Percentiles rank a stretch among this genome's conserved stretches.
phyloP scores from a whole-genome alignment of 305 asterid species.

The Fraxinus greggii region DNA sequence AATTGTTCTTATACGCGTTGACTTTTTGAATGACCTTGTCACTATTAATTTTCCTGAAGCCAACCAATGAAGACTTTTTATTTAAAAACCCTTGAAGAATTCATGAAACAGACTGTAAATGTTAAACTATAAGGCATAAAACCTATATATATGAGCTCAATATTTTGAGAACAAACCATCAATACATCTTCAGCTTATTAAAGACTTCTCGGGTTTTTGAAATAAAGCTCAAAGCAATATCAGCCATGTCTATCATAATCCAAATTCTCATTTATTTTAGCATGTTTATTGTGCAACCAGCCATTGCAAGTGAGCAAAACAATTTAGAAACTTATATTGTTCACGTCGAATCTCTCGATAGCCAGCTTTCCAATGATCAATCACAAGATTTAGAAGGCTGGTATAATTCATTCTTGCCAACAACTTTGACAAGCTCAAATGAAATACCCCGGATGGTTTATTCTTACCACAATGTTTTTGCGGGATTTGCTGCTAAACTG shows the following conservation, averaged over 20 bases:
- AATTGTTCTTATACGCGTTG: neutral
- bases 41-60: neutral
- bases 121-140: neutral
- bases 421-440: neutral
- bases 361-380: neutral
- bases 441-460: slow-evolving; percentile 25
- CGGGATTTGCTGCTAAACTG: slow-evolving; percentile 50
- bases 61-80: neutral
- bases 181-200: neutral
- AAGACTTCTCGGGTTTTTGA: neutral
- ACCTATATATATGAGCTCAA: neutral
- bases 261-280: neutral
- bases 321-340: slow-evolving; percentile 43
- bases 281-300: neutral
- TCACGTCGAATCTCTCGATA: slow-evolving; percentile 35
- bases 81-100: neutral
- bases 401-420: slow-evolving; percentile 34
- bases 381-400: slow-evolving; percentile 25
- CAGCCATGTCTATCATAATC: neutral
- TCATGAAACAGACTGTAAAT: neutral
- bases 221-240: neutral
- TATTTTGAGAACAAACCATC: neutral
- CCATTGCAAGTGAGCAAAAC: neutral
- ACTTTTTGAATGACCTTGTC: neutral
- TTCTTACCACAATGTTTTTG: slow-evolving; percentile 42